These are phyloP conservation scores for Ascochyta rabiei DNA, from an alignment of 2,329 filamentous ascomycete species.

Conservation along the genomic window DNA sequence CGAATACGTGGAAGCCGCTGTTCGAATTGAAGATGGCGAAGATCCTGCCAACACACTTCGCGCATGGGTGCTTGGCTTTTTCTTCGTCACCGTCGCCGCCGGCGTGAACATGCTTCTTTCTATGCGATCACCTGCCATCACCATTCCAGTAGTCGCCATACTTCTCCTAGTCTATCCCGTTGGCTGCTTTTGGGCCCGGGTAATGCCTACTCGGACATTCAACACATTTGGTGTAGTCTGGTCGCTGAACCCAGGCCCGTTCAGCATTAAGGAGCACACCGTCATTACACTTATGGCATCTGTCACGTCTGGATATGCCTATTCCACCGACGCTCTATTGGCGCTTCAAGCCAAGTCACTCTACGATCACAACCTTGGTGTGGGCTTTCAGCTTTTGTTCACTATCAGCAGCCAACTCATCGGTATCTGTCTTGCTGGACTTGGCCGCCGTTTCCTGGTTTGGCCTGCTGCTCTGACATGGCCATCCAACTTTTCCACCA, in stretches of 20 bases:
- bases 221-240: conserved; percentile 61
- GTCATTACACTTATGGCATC: conserved; percentile 69
- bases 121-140: conserved; percentile 39
- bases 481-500: conserved; percentile 1
- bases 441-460: conserved; percentile 5
- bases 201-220: conserved; percentile 61
- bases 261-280: conserved; percentile 68
- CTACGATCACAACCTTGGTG: conserved; percentile 65
- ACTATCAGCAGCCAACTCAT: conserved; percentile 10
- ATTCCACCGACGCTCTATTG: conserved; percentile 76
- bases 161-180: conserved; percentile 49
- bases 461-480: conserved; percentile 9
- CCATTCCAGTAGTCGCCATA: conserved; percentile 36
- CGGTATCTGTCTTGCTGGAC: conserved; percentile 7
- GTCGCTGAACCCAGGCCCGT: conserved; percentile 63
- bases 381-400: conserved; percentile 30
- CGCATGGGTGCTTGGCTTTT: conserved; percentile 39
- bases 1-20: conserved; percentile 7
- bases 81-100: conserved; percentile 31
- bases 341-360: conserved; percentile 64
- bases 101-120: conserved; percentile 41
- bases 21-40: conserved; percentile 8
- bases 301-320: conserved; percentile 61
- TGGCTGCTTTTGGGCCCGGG: conserved; percentile 60
- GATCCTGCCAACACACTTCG: conserved; percentile 39